Evolutionary conservation across 345 rosid genomes (phyloP).

Genomic region (Stellera chamaejasme): DNA sequence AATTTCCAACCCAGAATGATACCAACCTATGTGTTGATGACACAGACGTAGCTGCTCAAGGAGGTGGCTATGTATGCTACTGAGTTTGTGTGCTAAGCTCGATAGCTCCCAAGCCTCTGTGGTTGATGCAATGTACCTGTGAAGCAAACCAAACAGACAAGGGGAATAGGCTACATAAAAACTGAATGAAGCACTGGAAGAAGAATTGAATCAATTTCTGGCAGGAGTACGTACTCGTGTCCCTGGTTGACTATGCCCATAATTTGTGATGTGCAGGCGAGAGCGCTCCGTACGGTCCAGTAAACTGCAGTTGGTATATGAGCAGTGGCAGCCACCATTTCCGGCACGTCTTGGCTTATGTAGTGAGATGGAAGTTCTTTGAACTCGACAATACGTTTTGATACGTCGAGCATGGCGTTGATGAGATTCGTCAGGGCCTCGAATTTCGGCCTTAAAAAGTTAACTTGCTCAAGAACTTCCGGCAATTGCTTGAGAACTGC

Average conservation of each 20-base stretch:
- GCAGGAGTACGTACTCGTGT: constrained; percentile 34
- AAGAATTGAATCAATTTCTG: not conserved
- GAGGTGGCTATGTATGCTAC: constrained; percentile 36
- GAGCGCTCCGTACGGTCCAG: constrained; percentile 40
- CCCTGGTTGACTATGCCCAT: constrained; percentile 34
- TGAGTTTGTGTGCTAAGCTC: constrained; percentile 52
- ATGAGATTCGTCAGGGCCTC: constrained; percentile 29
- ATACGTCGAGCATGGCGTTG: constrained; percentile 30
- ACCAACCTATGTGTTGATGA: constrained; percentile 35
- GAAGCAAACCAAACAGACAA: not conserved
- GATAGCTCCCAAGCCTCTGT: constrained; percentile 65
- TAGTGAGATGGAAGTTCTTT: constrained; percentile 41
- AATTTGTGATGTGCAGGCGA: constrained; percentile 45
- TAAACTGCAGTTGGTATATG: constrained; percentile 53
- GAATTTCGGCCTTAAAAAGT: constrained; percentile 28
- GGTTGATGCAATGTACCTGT: constrained; percentile 33
- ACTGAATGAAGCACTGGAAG: not conserved
- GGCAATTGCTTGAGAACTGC: constrained; percentile 52
- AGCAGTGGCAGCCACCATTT: constrained; percentile 21
- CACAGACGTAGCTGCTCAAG: constrained; percentile 26
- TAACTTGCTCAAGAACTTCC: constrained; percentile 22
- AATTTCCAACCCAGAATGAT: too few species aligned
- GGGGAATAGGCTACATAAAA: not conserved
- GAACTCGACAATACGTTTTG: constrained; percentile 42
- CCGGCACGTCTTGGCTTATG: constrained; percentile 24